A percentile compares a stretch with the other conserved stretches of the same genome.
These are phyloP conservation scores for Salvia miltiorrhiza DNA, from an alignment of 257 asterid species.

Conservation along the genomic window DNA sequence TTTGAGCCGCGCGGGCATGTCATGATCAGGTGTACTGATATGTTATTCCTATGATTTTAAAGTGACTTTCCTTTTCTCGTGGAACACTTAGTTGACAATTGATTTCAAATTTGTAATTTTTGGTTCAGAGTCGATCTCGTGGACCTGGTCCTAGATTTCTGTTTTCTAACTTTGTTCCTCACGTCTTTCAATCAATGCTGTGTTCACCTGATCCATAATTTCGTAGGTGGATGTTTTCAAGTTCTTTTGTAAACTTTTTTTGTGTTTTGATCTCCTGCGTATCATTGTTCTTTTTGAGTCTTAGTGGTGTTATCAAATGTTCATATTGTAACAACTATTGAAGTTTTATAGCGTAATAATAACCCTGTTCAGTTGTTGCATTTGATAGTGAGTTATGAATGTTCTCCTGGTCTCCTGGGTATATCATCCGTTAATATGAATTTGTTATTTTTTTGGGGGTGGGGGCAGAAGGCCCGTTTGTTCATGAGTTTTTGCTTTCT, in stretches of 20 bases:
- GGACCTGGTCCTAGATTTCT: neutral
- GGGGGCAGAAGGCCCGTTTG: neutral
- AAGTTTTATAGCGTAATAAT: neutral
- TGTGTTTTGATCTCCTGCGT: neutral
- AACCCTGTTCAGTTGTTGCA: neutral
- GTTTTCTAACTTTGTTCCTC: neutral
- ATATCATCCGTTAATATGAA: neutral
- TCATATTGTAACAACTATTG: neutral
- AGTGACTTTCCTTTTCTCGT: no score
- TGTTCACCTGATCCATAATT: neutral
- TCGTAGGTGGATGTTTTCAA: conserved; percentile 5
- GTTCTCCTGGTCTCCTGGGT: neutral
- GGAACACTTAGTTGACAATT: no score
- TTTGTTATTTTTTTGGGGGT: neutral
- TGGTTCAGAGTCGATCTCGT: neutral
- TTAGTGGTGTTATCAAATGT: neutral
- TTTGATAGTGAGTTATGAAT: neutral
- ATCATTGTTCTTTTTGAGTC: neutral
- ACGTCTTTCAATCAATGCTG: neutral
- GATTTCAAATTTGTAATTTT: no score
- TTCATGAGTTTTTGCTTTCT: neutral
- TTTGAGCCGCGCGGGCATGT: neutral
- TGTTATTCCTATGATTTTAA: neutral
- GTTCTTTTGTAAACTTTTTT: neutral
- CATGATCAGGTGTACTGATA: neutral